These are phyloP conservation scores for Eucalyptus regnans DNA, from an alignment of 345 rosid genomes.

Conservation along the genomic window DNA sequence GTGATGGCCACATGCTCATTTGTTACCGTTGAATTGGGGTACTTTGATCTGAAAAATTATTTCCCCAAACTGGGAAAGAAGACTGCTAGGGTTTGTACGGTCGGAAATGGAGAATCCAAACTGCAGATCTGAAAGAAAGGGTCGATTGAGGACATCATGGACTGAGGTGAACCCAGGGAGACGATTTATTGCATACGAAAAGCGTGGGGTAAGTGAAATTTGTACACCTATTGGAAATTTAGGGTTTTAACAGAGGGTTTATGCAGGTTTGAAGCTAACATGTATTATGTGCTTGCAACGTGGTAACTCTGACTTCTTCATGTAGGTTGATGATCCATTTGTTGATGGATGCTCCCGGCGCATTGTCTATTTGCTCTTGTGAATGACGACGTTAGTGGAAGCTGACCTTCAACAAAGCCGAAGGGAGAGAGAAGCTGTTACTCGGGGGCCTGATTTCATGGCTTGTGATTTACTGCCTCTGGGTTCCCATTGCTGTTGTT, in stretches of 20 bases:
- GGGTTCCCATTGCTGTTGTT: background rate
- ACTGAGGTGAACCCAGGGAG: background rate
- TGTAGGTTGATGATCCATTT: background rate
- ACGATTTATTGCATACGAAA: background rate
- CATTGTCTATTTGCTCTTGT: accelerated
- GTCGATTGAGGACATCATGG: background rate
- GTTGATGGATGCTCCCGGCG: background rate
- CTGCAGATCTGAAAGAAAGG: background rate
- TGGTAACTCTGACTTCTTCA: background rate
- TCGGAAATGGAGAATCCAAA: background rate
- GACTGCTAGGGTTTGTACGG: background rate
- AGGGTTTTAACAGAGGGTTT: background rate
- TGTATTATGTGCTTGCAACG: background rate
- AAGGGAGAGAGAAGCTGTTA: background rate
- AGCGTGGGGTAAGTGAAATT: background rate
- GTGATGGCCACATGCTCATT: background rate
- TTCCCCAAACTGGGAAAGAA: background rate
- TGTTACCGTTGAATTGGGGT: background rate
- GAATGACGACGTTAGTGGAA: background rate
- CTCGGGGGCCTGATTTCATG: background rate
- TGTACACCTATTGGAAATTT: background rate
- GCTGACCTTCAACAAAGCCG: background rate
- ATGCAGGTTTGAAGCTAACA: background rate
- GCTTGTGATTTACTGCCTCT: background rate
- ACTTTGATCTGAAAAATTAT: background rate